A percentile compares a stretch with the other conserved stretches of the same genome.
These are phyloP conservation scores for Magnaporthiopsis incrustans DNA, from an alignment of 2,329 filamentous ascomycete species.

Conservation along the genomic window DNA sequence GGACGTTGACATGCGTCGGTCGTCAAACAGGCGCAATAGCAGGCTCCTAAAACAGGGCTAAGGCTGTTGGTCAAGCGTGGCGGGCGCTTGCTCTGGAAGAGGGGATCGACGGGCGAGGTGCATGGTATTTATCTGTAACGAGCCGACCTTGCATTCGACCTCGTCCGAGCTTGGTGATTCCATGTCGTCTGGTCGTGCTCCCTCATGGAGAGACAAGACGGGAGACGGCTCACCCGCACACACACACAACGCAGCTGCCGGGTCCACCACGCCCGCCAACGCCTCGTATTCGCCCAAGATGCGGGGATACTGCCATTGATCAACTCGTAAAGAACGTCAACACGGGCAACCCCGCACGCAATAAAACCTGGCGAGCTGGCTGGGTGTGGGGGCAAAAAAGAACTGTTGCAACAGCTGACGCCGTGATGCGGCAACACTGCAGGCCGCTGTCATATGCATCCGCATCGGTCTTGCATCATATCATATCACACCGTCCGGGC, in stretches of 20 bases:
- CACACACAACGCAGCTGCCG: not conserved
- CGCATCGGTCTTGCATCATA: too few species aligned
- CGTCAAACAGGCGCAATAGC: not conserved
- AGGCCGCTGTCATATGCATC: not conserved
- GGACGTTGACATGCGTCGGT: not conserved
- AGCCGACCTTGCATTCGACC: not conserved
- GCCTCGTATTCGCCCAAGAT: not conserved
- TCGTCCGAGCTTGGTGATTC: not conserved
- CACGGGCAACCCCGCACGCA: not conserved
- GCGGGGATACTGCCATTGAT: not conserved
- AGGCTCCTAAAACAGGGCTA: too few species aligned
- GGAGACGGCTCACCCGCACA: not conserved
- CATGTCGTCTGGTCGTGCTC: not conserved
- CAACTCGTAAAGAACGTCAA: not conserved
- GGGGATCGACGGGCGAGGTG: not conserved
- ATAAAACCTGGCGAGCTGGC: not conserved
- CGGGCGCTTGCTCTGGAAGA: not conserved
- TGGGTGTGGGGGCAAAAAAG: not conserved
- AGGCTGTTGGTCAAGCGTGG: not conserved
- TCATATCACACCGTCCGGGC: too few species aligned
- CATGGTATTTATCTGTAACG: not conserved
- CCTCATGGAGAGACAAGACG: not conserved
- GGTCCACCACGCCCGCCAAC: not conserved
- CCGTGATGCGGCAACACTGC: not conserved
- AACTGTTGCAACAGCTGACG: not conserved